Percentiles rank a stretch among this genome's conserved stretches.
phyloP scores from a whole-genome alignment of 345 rosid genomes.

The Cardamine occulta region DNA sequence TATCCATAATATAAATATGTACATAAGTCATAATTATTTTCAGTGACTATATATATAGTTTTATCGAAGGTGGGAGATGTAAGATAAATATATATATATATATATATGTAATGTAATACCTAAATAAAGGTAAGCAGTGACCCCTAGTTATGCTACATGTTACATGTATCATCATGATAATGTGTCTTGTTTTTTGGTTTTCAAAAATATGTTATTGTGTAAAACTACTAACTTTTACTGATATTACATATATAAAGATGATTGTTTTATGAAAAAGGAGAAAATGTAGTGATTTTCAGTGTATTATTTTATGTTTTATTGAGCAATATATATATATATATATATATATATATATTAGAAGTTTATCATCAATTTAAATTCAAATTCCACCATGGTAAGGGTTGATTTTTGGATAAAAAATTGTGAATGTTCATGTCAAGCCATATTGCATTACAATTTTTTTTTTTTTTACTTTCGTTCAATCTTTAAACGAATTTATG shows the following conservation, averaged over 20 bases:
- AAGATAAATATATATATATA: neutral
- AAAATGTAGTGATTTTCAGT: too few species aligned
- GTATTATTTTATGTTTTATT: neutral
- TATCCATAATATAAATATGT: neutral
- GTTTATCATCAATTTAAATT: neutral
- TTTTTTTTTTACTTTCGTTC: too few species aligned
- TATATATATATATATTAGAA: neutral
- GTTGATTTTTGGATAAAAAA: neutral
- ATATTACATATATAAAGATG: neutral
- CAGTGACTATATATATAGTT: constrained; percentile 3
- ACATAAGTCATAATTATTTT: neutral
- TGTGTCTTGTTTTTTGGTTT: neutral
- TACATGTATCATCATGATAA: neutral
- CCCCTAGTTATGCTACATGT: too few species aligned
- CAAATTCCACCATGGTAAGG: neutral
- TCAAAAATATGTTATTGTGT: neutral
- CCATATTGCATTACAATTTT: neutral
- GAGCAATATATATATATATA: neutral
- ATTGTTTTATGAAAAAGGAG: too few species aligned
- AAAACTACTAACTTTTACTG: neutral
- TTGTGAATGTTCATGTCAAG: neutral
- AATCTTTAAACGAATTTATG: neutral
- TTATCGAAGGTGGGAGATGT: neutral
- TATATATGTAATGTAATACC: neutral
- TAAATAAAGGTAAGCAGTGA: neutral